These are phyloP conservation scores for Xylaria sp. DNA, from an alignment of 2,329 filamentous ascomycete genomes.

Conservation along the genomic window DNA sequence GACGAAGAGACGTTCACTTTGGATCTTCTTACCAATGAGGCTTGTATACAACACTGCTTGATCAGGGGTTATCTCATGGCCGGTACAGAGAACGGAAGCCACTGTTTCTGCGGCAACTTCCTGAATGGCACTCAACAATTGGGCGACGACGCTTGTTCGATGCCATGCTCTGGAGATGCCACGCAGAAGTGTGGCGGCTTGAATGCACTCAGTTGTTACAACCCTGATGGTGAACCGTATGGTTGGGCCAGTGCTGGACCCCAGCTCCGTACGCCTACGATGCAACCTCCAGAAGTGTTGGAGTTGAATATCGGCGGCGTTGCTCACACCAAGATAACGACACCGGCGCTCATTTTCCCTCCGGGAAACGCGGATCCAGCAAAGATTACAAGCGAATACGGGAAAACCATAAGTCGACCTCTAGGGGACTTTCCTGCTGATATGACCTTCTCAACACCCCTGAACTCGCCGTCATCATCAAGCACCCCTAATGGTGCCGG, in stretches of 20 bases:
- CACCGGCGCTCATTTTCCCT: slow-evolving; percentile 24
- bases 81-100: slow-evolving; percentile 44
- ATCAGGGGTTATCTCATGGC: slow-evolving; percentile 41
- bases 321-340: slow-evolving; percentile 25
- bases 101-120: slow-evolving; percentile 45
- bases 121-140: slow-evolving; percentile 38
- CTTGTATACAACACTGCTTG: slow-evolving; percentile 46
- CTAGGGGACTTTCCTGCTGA: slow-evolving; percentile 24
- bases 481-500: slow-evolving; percentile 11
- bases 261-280: slow-evolving; percentile 25
- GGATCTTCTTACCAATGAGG: slow-evolving; percentile 27
- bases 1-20: slow-evolving; percentile 15
- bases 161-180: slow-evolving; percentile 45
- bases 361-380: slow-evolving; percentile 18
- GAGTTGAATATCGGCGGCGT: slow-evolving; percentile 27
- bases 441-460: slow-evolving; percentile 13
- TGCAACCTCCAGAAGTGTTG: slow-evolving; percentile 23
- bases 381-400: slow-evolving; percentile 22
- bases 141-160: slow-evolving; percentile 42
- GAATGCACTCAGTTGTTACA: slow-evolving; percentile 43
- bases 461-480: slow-evolving; percentile 8
- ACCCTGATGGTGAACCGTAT: slow-evolving; percentile 33
- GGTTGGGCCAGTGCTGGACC: slow-evolving; percentile 31
- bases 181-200: slow-evolving; percentile 47
- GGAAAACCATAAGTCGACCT: slow-evolving; percentile 22